Evolutionary conservation across 176 grass and related monocot species (phyloP).

Genomic region (Canna indica): DNA sequence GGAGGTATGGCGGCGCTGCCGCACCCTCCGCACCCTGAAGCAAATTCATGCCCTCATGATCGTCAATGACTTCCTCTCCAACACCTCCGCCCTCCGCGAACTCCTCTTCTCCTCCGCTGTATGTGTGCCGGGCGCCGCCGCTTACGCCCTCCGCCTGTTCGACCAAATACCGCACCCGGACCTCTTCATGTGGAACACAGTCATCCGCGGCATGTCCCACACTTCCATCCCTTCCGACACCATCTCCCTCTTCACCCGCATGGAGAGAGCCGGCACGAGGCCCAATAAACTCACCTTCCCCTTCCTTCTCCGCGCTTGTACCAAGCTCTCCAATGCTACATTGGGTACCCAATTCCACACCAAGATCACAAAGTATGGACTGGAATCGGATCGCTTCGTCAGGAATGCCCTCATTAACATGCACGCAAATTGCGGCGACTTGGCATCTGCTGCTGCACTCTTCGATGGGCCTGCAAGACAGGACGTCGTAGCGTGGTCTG

Average conservation of each 20-base stretch:
- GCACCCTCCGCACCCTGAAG: too few species aligned
- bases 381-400: slow-evolving; percentile 45
- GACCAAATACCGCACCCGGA: slow-evolving; percentile 56
- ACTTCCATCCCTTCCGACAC: slow-evolving; percentile 35
- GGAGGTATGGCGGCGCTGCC: slow-evolving; percentile 49
- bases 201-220: slow-evolving; percentile 64
- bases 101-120: too few species aligned
- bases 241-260: slow-evolving; percentile 40
- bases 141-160: slow-evolving; percentile 69
- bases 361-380: slow-evolving; percentile 38
- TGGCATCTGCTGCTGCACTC: slow-evolving; percentile 34
- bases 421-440: slow-evolving; percentile 66
- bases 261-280: slow-evolving; percentile 29
- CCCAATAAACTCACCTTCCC: slow-evolving; percentile 75
- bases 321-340: slow-evolving; percentile 31
- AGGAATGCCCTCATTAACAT: slow-evolving; percentile 76
- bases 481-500: slow-evolving; percentile 71
- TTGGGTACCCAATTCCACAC: slow-evolving; percentile 62
- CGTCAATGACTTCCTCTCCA: too few species aligned
- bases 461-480: slow-evolving; percentile 33
- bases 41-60: too few species aligned
- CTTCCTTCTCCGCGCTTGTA: slow-evolving; percentile 78
- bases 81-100: too few species aligned
- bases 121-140: slow-evolving; percentile 33
- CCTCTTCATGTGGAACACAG: slow-evolving; percentile 85